phyloP scores from a whole-genome alignment of 306 rosid species.

The Castanopsis chinensis region DNA sequence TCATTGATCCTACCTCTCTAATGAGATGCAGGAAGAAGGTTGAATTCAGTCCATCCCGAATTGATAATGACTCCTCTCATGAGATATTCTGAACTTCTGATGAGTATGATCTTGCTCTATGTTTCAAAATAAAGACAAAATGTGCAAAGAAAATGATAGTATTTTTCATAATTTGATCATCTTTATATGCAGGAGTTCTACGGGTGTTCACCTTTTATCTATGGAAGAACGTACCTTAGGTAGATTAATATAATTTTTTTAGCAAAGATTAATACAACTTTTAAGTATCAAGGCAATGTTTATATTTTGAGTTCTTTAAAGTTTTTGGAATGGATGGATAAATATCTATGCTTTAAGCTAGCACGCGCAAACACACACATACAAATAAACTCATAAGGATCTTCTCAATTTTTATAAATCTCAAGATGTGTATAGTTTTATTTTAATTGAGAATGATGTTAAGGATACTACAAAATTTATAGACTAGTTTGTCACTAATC shows the following conservation, averaged over 20 bases:
- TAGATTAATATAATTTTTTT: too few species aligned
- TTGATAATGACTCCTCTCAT: constrained; percentile 90
- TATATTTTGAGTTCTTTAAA: too few species aligned
- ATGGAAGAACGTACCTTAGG: constrained; percentile 93
- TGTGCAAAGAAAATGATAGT: neutral
- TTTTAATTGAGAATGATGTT: too few species aligned
- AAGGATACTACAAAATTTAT: too few species aligned
- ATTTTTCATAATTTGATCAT: neutral
- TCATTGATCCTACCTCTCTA: neutral
- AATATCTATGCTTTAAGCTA: too few species aligned
- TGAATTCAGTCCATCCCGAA: constrained; percentile 86
- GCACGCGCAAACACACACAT: too few species aligned
- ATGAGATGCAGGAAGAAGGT: constrained; percentile 67
- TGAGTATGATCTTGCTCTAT: constrained; percentile 49
- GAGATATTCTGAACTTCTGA: constrained; percentile 69
- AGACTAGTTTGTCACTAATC: too few species aligned
- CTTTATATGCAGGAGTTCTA: constrained; percentile 41
- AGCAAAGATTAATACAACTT: neutral
- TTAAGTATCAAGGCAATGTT: too few species aligned
- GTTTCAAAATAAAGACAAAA: neutral
- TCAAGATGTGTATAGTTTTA: too few species aligned
- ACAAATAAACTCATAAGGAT: too few species aligned
- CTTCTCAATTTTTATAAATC: too few species aligned
- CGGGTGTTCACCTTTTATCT: constrained; percentile 58
- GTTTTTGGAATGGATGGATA: too few species aligned